Evolutionary conservation across 495 filamentous ascomycete species (phyloP).

Genomic region (Endocarpon pusillum): DNA sequence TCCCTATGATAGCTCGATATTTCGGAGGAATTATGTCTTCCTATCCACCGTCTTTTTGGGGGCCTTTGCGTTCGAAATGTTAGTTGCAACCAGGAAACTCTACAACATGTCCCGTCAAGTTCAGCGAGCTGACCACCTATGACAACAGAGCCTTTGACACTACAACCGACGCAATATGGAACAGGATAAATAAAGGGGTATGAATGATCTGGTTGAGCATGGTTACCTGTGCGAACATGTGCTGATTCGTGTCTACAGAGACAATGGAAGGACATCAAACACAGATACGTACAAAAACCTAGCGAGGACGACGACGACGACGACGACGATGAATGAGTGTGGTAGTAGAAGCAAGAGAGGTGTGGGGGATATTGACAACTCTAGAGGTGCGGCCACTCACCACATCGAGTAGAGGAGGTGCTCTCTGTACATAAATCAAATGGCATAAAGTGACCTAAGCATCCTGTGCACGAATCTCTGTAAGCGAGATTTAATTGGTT

Average conservation of each 20-base stretch:
- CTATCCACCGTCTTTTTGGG: constrained; percentile 67
- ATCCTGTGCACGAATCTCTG: no score
- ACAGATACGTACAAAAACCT: constrained; percentile 52
- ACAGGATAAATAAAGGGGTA: constrained; percentile 78
- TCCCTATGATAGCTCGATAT: constrained; percentile 44
- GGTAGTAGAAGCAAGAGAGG: no score
- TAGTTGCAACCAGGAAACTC: constrained; percentile 17
- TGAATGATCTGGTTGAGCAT: constrained; percentile 13
- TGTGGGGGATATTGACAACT: no score
- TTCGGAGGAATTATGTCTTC: constrained; percentile 74
- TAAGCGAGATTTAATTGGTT: no score
- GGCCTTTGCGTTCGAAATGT: constrained; percentile 93
- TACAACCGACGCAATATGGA: constrained; percentile 68
- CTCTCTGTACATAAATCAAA: no score
- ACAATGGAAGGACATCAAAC: constrained; percentile 99
- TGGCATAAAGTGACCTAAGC: no score
- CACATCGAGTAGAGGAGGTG: no score
- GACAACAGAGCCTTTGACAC: constrained; percentile 55
- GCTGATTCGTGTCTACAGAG: constrained; percentile 40
- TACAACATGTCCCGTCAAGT: not conserved
- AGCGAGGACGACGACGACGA: constrained; percentile 41
- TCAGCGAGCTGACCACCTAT: not conserved
- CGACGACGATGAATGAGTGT: constrained; percentile 1
- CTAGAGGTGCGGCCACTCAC: no score
- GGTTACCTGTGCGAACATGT: no score